Evolutionary conservation across 768 basidiomycete species (phyloP).

Genomic region (Epithele typhae): DNA sequence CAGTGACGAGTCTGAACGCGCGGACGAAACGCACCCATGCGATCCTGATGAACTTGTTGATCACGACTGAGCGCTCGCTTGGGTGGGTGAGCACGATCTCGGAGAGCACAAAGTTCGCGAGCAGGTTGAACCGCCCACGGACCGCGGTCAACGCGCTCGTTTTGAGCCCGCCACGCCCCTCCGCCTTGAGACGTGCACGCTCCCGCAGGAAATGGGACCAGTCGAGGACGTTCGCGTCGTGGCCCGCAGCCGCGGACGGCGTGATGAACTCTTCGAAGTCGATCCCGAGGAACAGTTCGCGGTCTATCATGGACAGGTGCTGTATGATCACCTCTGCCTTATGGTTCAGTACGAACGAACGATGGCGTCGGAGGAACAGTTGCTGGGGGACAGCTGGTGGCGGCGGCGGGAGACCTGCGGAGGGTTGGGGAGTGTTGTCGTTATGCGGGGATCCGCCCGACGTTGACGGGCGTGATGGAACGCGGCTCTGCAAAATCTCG

Average conservation of each 20-base stretch:
- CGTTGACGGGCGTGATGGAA: slow-evolving; percentile 37
- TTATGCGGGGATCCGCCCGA: slow-evolving; percentile 27
- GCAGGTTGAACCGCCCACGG: slow-evolving; percentile 79
- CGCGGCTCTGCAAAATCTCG: slow-evolving; percentile 61
- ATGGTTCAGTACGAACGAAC: slow-evolving; percentile 67
- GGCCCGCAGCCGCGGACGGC: slow-evolving; percentile 62
- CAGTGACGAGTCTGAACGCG: neutral
- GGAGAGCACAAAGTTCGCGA: slow-evolving; percentile 74
- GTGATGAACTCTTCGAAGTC: slow-evolving; percentile 87
- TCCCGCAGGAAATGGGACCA: slow-evolving; percentile 84
- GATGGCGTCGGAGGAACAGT: slow-evolving; percentile 40
- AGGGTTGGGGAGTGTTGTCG: slow-evolving; percentile 5
- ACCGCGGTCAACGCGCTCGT: slow-evolving; percentile 71
- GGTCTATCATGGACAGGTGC: slow-evolving; percentile 85
- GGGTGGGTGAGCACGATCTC: slow-evolving; percentile 78
- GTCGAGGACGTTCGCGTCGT: slow-evolving; percentile 65
- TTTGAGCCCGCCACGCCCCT: slow-evolving; percentile 52
- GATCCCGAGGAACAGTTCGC: slow-evolving; percentile 79
- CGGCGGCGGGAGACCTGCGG: slow-evolving; percentile 5
- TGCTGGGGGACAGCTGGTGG: slow-evolving; percentile 4
- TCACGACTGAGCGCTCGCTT: slow-evolving; percentile 56
- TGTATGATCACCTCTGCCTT: slow-evolving; percentile 61
- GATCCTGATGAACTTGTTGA: slow-evolving; percentile 78
- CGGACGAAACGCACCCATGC: slow-evolving; percentile 61
- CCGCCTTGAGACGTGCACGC: slow-evolving; percentile 61